Percentiles rank a stretch among this genome's conserved stretches.
These are phyloP conservation scores for Trichothecium roseum DNA, from an alignment of 2,329 filamentous ascomycete genomes.

Conservation along the genomic window DNA sequence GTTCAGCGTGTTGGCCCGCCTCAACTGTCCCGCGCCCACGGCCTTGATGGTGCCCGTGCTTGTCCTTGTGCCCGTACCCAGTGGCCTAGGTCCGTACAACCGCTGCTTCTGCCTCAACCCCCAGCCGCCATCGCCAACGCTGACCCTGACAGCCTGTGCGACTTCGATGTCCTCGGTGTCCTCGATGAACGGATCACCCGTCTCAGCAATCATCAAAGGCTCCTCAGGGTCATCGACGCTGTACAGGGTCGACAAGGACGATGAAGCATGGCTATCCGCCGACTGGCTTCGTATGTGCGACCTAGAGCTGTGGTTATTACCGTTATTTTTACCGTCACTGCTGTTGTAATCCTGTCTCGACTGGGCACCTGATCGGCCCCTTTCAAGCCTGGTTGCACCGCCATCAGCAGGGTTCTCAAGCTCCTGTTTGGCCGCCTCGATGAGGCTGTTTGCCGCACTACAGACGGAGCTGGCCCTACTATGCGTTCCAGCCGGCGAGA, in stretches of 20 bases:
- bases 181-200: conserved; percentile 22
- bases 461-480: conserved; percentile 16
- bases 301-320: conserved; percentile 1
- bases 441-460: conserved; percentile 29
- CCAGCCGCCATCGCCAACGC: conserved; percentile 3
- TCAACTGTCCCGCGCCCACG: conserved; percentile 1
- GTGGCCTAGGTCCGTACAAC: not conserved
- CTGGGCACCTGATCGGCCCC: not conserved
- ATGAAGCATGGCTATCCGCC: conserved; percentile 34
- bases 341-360: not conserved
- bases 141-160: too few species aligned
- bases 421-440: conserved; percentile 23
- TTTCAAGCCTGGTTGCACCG: conserved; percentile 33
- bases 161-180: too few species aligned
- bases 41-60: too few species aligned
- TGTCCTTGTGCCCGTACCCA: too few species aligned
- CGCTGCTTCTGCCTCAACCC: not conserved
- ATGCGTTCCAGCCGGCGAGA: conserved; percentile 8
- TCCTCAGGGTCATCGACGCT: conserved; percentile 40
- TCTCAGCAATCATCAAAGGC: conserved; percentile 6
- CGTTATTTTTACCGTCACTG: conserved; percentile 1
- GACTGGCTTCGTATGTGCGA: conserved; percentile 17
- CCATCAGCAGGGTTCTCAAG: conserved; percentile 22
- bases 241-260: conserved; percentile 45
- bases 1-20: conserved; percentile 5